Percentiles rank a stretch among this genome's conserved stretches.
Evolutionary conservation across 768 basidiomycete genomes (phyloP).

Genomic region (Mycena sanguinolenta): DNA sequence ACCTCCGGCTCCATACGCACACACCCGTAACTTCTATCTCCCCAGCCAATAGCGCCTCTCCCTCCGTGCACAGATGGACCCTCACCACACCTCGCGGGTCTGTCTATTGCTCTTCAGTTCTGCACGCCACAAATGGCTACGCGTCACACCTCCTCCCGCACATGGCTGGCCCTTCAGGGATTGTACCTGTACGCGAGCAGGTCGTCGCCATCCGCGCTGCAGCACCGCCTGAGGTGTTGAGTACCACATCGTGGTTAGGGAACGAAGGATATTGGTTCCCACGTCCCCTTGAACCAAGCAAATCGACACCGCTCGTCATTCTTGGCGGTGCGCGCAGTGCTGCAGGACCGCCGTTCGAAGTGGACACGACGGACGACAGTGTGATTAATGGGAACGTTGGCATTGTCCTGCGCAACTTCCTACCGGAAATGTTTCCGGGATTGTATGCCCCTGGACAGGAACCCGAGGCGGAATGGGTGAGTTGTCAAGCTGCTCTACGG

Average conservation of each 20-base stretch:
- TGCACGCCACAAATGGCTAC: slow-evolving; percentile 93
- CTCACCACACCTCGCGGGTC: slow-evolving; percentile 76
- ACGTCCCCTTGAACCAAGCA: slow-evolving; percentile 54
- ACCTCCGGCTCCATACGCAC: slow-evolving; percentile 76
- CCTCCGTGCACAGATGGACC: slow-evolving; percentile 57
- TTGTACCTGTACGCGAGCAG: slow-evolving; percentile 84
- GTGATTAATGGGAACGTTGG: slow-evolving; percentile 62
- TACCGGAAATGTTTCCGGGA: slow-evolving; percentile 70
- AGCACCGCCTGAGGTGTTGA: slow-evolving; percentile 54
- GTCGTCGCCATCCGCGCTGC: slow-evolving; percentile 59
- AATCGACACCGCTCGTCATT: slow-evolving; percentile 69
- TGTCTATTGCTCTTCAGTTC: slow-evolving; percentile 71
- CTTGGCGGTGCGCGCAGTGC: slow-evolving; percentile 78
- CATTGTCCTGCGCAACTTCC: slow-evolving; percentile 64
- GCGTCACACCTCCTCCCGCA: slow-evolving; percentile 81
- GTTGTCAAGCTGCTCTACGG: slow-evolving; percentile 34
- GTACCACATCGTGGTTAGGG: slow-evolving; percentile 61
- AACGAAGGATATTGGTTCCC: slow-evolving; percentile 85
- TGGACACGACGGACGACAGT: slow-evolving; percentile 70
- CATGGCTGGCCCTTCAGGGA: slow-evolving; percentile 64
- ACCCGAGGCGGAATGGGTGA: slow-evolving; percentile 88
- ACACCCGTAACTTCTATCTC: slow-evolving; percentile 73
- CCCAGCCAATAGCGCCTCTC: slow-evolving; percentile 39
- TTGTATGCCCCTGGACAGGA: slow-evolving; percentile 61
- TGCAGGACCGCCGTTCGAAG: slow-evolving; percentile 60